These are phyloP conservation scores for Cladosporium oxysporum DNA, from an alignment of 2,329 filamentous ascomycete genomes.

Conservation along the genomic window DNA sequence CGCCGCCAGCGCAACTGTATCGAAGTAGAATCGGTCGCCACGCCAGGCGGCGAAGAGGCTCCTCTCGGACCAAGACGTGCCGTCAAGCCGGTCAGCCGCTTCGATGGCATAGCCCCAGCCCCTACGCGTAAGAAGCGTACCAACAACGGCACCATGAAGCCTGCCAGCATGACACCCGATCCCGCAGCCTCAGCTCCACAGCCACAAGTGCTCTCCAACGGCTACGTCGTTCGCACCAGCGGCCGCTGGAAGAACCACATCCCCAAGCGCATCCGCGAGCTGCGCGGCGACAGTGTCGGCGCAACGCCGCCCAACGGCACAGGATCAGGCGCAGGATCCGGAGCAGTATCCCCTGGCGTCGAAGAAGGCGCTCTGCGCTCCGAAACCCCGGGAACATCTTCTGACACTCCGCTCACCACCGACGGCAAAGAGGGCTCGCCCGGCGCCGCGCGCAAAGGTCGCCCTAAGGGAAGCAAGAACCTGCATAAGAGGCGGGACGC, in stretches of 20 bases:
- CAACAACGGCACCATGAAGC: constrained; percentile 19
- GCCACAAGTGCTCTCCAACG: constrained; percentile 19
- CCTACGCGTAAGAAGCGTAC: constrained; percentile 29
- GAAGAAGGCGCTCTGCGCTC: constrained; percentile 7
- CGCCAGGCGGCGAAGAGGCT: constrained; percentile 14
- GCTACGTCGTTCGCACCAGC: constrained; percentile 28
- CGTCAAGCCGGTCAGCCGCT: constrained; percentile 34
- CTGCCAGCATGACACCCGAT: constrained; percentile 30
- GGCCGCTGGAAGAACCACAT: constrained; percentile 36
- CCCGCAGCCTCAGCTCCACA: constrained; percentile 15
- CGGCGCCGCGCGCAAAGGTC: constrained; percentile 34
- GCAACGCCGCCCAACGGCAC: constrained; percentile 20
- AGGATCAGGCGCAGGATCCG: background rate
- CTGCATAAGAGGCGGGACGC: constrained; percentile 48
- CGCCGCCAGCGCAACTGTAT: constrained; percentile 42
- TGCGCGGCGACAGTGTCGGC: constrained; percentile 44
- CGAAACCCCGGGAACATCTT: constrained; percentile 20
- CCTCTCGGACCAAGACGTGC: constrained; percentile 21
- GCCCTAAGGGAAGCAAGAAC: constrained; percentile 51
- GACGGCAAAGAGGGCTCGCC: constrained; percentile 20
- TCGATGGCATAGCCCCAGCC: constrained; percentile 31
- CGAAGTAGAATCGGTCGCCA: constrained; percentile 14
- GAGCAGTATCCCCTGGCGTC: background rate
- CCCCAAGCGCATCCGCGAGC: constrained; percentile 49
- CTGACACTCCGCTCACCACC: constrained; percentile 22